A percentile compares a stretch with the other conserved stretches of the same genome.
Evolutionary conservation across 2,329 filamentous ascomycete genomes (phyloP).

Genomic region (Colletotrichum neosansevieriae): DNA sequence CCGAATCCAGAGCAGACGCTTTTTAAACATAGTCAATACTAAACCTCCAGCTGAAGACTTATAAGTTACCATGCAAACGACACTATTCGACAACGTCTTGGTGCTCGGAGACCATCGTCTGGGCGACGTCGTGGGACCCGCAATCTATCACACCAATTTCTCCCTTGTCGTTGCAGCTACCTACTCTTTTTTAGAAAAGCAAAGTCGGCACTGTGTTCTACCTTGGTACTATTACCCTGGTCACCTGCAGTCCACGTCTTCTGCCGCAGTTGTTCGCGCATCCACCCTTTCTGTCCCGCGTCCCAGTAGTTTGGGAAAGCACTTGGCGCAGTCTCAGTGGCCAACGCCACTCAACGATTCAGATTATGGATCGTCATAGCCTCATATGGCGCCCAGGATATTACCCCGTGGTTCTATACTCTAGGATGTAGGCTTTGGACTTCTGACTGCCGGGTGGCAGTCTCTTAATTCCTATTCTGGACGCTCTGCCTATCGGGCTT

Average conservation of each 20-base stretch:
- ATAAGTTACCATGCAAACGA: neutral
- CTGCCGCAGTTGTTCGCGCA: neutral
- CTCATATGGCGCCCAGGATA: neutral
- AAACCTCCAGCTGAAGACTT: neutral
- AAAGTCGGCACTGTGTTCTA: too few relatives aligned
- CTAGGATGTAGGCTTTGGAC: neutral
- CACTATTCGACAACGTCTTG: neutral
- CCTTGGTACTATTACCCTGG: too few relatives aligned
- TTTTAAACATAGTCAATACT: too few relatives aligned
- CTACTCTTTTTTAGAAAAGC: too few relatives aligned
- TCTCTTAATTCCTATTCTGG: neutral
- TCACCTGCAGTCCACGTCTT: neutral
- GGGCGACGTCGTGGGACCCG: neutral
- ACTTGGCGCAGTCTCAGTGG: neutral
- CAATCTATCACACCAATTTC: too few relatives aligned
- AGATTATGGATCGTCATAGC: conserved; percentile 8
- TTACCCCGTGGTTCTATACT: neutral
- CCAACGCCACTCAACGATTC: conserved; percentile 17
- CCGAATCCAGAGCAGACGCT: too few relatives aligned
- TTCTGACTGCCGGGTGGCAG: neutral
- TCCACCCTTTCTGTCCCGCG: neutral
- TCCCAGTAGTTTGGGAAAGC: conserved; percentile 12
- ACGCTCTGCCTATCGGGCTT: too few relatives aligned
- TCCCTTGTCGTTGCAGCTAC: too few relatives aligned
- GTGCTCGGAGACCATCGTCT: neutral